Base-by-base conservation (phyloP, 495 filamentous ascomycete species). In the Elasticomyces elasticus region DNA sequence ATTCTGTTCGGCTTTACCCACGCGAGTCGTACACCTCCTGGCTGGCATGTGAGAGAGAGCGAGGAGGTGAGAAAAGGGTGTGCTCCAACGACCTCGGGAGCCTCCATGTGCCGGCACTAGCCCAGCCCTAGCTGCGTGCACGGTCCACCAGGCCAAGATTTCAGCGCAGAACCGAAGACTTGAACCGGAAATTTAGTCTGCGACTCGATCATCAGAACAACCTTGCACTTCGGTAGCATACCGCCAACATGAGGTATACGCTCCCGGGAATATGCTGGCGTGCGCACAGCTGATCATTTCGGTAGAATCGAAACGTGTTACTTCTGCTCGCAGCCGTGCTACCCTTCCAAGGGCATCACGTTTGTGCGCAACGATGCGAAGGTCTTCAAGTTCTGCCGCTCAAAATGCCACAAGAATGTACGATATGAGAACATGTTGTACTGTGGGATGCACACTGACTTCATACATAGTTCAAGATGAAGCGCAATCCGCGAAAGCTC, bases 361-460 rank as follows among this genome's bases (percentile, higher is more conserved):
- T 87, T 88, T 65, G 81, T 87, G 54, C 79, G 84, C 62, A 89
- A 89, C 66, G 87, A 94, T 69, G 86, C 85, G 60, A 76, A 76
- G 63, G 71, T 74, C 49, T 87, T 87, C 70, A 70, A 76, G 43
- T 82, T 82, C 78, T 94, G 88, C 76, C 77, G 88, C 40, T 82
- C 76, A 55, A 96, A 95, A 77, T 95, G 90, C 76, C 88, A 94
- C 72, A 87, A 89, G 74, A 94, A 94, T 76, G 53, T 75, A 64
- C 20, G 42, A 37, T 12, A 46, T 22, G 23, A 41, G 35, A 40
- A 17, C 35, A 4, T 17, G 13, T 40, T 17, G 12, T 5, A 15
- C 3, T n/a, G 13, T 5, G 35, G 19, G 11, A 24, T 15, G 25
- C 5, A 5, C 31, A 17, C 45, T 49, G 27, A 49, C 45, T 6